A percentile compares a stretch with the other conserved stretches of the same genome.
These are phyloP conservation scores for Canariomyces notabilis DNA, from an alignment of 2,329 filamentous ascomycete genomes.

Conservation along the genomic window DNA sequence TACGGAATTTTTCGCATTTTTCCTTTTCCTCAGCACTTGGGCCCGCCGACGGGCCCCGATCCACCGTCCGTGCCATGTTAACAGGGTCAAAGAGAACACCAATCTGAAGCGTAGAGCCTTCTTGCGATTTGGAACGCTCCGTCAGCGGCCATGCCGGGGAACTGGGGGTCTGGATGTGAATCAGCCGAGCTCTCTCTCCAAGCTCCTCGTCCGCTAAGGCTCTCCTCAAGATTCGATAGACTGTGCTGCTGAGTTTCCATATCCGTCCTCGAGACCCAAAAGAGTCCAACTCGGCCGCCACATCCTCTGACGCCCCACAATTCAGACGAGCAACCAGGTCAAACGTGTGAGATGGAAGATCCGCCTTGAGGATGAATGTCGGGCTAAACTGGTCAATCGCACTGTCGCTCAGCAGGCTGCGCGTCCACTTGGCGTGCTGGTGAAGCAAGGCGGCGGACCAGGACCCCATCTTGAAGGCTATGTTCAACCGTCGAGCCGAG, in stretches of 20 bases:
- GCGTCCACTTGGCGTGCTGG: conserved; percentile 67
- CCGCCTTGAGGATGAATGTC: conserved; percentile 67
- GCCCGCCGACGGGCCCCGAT: conserved; percentile 67
- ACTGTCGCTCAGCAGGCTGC: conserved; percentile 69
- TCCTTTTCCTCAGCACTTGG: conserved; percentile 69
- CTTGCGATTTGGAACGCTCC: conserved; percentile 29
- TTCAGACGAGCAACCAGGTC: conserved; percentile 42
- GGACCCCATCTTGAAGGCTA: conserved; percentile 83
- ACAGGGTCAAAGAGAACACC: conserved; percentile 68
- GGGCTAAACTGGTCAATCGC: conserved; percentile 75
- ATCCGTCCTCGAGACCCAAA: conserved; percentile 38
- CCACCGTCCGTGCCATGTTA: conserved; percentile 70
- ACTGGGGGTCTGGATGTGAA: conserved; percentile 51
- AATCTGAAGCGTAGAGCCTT: conserved; percentile 43
- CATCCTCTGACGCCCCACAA: conserved; percentile 8
- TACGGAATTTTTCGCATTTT: conserved; percentile 73
- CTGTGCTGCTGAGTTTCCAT: conserved; percentile 47
- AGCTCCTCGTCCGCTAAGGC: conserved; percentile 72
- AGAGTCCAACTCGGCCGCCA: conserved; percentile 3
- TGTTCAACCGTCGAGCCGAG: conserved; percentile 65
- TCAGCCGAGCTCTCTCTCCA: conserved; percentile 66
- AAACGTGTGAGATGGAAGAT: conserved; percentile 51
- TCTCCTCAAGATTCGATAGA: conserved; percentile 61
- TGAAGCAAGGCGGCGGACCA: conserved; percentile 76
- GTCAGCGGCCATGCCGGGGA: conserved; percentile 43